Evolutionary conservation across 2,329 filamentous ascomycete genomes (phyloP).

Genomic region (Nemania sp.): DNA sequence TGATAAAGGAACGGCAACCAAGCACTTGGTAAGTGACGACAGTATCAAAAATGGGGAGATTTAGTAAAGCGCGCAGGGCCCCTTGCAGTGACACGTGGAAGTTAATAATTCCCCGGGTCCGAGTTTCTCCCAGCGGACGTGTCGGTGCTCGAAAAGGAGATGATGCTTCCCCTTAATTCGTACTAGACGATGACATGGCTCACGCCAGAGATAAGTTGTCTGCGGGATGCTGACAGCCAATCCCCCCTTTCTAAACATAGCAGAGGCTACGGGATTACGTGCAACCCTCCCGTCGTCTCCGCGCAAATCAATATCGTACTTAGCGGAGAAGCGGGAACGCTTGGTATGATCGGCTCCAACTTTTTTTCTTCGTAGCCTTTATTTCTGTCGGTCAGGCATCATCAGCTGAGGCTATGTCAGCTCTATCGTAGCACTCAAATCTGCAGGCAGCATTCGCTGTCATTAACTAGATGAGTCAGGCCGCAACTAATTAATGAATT

Average conservation of each 20-base stretch:
- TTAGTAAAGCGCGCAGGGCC: not conserved
- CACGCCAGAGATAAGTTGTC: slow-evolving; percentile 14
- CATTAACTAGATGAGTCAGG: slow-evolving; percentile 23
- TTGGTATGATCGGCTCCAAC: not conserved
- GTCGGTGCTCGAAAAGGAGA: not conserved
- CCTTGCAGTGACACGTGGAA: not conserved
- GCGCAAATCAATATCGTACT: slow-evolving; percentile 15
- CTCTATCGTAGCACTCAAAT: slow-evolving; percentile 23
- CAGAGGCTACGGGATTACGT: slow-evolving; percentile 26
- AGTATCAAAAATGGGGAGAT: not conserved
- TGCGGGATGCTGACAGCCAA: slow-evolving; percentile 31
- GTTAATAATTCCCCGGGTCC: not conserved
- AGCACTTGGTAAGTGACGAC: not conserved
- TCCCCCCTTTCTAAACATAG: slow-evolving; percentile 32
- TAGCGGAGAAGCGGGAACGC: not conserved
- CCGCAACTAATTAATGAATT: slow-evolving; percentile 21
- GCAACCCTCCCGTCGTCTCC: slow-evolving; percentile 10
- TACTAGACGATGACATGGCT: slow-evolving; percentile 17
- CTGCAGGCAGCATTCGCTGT: slow-evolving; percentile 24
- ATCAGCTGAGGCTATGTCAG: slow-evolving; percentile 40
- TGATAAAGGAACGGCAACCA: not conserved
- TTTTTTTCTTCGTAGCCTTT: slow-evolving; percentile 4
- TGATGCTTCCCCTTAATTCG: slow-evolving; percentile 9
- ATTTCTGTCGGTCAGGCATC: slow-evolving; percentile 25
- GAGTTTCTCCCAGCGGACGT: not conserved